Percentiles rank a stretch among this genome's conserved stretches.
Conservation (phyloP, 495 filamentous ascomycete species). For the Cryomyces antarcticus region DNA sequence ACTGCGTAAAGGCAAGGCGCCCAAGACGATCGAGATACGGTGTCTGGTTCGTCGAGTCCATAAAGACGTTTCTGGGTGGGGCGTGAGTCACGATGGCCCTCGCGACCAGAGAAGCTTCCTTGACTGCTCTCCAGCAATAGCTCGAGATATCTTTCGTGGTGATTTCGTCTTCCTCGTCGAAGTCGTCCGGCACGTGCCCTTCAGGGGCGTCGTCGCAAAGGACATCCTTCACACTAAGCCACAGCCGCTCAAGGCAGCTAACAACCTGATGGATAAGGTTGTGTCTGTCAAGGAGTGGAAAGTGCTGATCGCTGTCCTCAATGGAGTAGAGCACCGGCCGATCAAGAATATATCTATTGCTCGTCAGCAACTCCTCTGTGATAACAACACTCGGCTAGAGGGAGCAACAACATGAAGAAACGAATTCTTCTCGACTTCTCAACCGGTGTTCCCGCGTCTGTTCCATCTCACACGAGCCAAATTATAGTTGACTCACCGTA, state of each 20-base stretch:
- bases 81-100: constrained; percentile 20
- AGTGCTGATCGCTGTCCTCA: too few relatives aligned
- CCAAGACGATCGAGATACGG: constrained; percentile 37
- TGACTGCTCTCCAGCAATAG: constrained; percentile 80
- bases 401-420: too few relatives aligned
- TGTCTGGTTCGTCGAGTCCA: constrained; percentile 7
- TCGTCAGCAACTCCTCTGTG: not conserved
- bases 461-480: too few relatives aligned
- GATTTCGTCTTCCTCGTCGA: constrained; percentile 44
- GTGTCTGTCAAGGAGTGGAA: constrained; percentile 30
- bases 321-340: constrained; percentile 9
- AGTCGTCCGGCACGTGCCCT: constrained; percentile 55
- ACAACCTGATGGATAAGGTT: constrained; percentile 6
- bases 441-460: too few relatives aligned
- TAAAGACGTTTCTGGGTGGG: constrained; percentile 35
- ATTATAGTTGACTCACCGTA: constrained; percentile 8
- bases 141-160: constrained; percentile 73
- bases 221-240: constrained; percentile 49
- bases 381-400: too few relatives aligned
- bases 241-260: constrained; percentile 38
- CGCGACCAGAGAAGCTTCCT: constrained; percentile 57
- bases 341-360: constrained; percentile 17
- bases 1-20: constrained; percentile 52
- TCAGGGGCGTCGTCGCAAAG: constrained; percentile 86
- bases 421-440: too few relatives aligned